Base-by-base conservation (phyloP, 2,329 filamentous ascomycete genomes). In the Fusarium liriodendri region DNA sequence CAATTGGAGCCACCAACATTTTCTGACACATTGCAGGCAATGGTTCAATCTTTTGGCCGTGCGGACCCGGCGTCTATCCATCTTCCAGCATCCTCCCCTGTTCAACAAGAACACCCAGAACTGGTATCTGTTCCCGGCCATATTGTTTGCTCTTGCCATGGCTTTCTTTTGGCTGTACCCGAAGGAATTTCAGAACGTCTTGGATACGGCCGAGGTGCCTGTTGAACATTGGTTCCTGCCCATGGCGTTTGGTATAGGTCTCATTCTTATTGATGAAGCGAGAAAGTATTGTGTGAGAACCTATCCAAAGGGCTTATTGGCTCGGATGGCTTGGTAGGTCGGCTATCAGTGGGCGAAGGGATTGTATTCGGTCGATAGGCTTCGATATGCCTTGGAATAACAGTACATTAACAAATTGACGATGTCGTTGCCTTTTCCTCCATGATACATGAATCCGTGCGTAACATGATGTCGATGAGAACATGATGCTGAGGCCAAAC, bases 211-310 rank as follows among this genome's bases (percentile, higher is more conserved):
- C 0, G 79, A 83, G 0, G 90, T 95, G 0, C 92, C 93, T 0
- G 89, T 91, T 0, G 93, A 93, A 80, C 86, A 95, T 78, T 96
- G 92, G 89, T 95, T 96, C 80, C 79, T 96, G 59, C 93, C 94
- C 0, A 90, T 93, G 79, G 88, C 90, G 0, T 95, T 95, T 80
- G 94, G 93, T 22, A 35, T 75, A 25, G 72, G 62, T 14, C 47
- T 71, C 20, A 20, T 73, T 20, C 35, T 72, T 8, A 22, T 72
- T 16, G 67, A 73, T 22, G 70, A 75, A 29, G 66, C 59, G 16
- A 63, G 67, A 32, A 75, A 75, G 40, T 68, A 68, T 37, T 73
- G 64, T 25, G 66, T 71, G 20, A 65, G 70, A 27, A 68, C 9
- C 35, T 73, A 67, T 50, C 66, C 70, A 7, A 65, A 45, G n/a